Evolutionary conservation across 129 eudicot species (phyloP), one percentile per base, ranked within the genome.

Genomic region (Saussurea involucrata): DNA sequence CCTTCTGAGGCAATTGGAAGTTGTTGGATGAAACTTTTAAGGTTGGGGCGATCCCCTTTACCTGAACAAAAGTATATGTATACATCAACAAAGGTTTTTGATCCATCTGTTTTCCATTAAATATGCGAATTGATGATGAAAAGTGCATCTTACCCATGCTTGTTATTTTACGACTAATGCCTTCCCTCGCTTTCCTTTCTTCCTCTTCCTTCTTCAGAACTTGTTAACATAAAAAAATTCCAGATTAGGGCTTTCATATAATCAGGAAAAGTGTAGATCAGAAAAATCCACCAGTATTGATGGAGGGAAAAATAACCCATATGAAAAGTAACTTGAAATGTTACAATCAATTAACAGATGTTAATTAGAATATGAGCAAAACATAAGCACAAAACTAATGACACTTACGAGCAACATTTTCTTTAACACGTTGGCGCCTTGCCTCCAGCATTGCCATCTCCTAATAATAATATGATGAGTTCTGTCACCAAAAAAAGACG

Each of bases 201-300:
- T 91, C 96, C 80, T 95, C 97, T 81, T 95, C 99, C 88, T 89
- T 95, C 93, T 91, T 95, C 64, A 95, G 94, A 86, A 81, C 99
- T 95, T 75, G 18, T 24, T 60, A 71, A 77, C 24, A 24, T 49
- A 70, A 74, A 63, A 68, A 80, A 25, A 24, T 31, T 22, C 65
- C 6, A 33, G 22, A 33, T 66, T 76, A 46, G 37, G 70, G 83
- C 15, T 65, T 69, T 77, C 28, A 44, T 66, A 66, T 24, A 22
- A 37, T 32, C 57, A 36, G 42, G 68, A 63, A 73, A 73, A 22
- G 11, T n/a, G 64, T 21, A 37, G 33, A 67, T n/a, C 7, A n/a
- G 46, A 22, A 44, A n/a, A n/a, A 53, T 17, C 61, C 61, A 53
- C 61, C 61, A n/a, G 6, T 49, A 15, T 17, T 7, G 58, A 13